Base-by-base conservation (phyloP, 192 early-diverging fungal species). In the Podila clonocystis region DNA sequence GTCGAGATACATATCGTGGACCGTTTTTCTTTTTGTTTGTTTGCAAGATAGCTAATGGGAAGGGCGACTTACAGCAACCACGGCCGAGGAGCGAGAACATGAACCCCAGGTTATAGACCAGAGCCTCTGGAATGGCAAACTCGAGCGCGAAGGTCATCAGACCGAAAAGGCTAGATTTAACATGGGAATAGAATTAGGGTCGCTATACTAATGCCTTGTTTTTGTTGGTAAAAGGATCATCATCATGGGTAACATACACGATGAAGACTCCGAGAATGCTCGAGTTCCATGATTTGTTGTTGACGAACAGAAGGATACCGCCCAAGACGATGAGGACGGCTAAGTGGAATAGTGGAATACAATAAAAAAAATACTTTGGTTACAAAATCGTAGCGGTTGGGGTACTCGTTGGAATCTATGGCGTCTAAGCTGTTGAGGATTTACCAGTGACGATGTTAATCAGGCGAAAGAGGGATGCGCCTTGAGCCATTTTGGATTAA, bases 81-180 rank as follows among this genome's bases (percentile, higher is more conserved):
- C 74, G 74, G 50, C 74, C 74, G 24, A 75, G 36, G 66, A 75
- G 62, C 0, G 74, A 58, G 57, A 75, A 75, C 74, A 75, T 64
- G 52, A 75, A 75, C 4, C 74, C 74, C 52, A 75, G 29, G 62
- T 75, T 75, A 62, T 75, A 75, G 0, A 75, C 74, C 19, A 75
- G 26, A 1, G 58, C 17, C 34, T 75, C 74, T 33, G 74, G 67
- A 13, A 75, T 75, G 5, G 38, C 19, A 48, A 75, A 75, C 55
- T 75, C 74, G 36, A 75, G 67, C 1, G 62, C 12, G 15, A 75
- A 69, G 17, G 67, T 75, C 62, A 75, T 69, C 5, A 68, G 12
- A 19, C 74, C 74, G n/a, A 69, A 68, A 9, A 55, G 9, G 22
- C 74, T 75, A 17, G 8, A 9, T 36, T 24, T 20, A 24, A 20